A percentile compares a stretch with the other conserved stretches of the same genome.
These are phyloP conservation scores for Metschnikowia arizonensis DNA, from an alignment of 805 yeast genomes.

Conservation along the genomic window DNA sequence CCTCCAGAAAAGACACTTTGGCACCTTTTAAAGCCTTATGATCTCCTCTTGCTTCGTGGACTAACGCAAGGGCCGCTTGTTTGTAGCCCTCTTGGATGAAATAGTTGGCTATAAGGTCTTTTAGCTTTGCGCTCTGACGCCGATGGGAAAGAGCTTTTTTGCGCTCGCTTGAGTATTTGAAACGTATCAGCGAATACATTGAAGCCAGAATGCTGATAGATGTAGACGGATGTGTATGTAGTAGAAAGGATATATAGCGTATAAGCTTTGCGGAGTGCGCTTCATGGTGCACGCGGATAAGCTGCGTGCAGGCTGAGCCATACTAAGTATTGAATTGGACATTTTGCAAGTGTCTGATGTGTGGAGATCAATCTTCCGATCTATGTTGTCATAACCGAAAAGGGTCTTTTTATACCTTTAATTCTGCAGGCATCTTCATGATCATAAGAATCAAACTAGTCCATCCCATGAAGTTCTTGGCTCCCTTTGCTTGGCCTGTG, in stretches of 20 bases:
- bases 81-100: conserved; percentile 75
- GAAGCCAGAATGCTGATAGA: neutral
- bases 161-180: conserved; percentile 7
- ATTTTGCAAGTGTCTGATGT: no score
- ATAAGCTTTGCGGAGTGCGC: conserved; percentile 3
- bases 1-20: neutral
- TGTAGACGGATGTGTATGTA: neutral
- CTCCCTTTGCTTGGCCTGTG: conserved; percentile 74
- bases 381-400: no score
- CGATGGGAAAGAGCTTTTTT: conserved; percentile 16
- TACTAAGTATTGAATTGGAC: no score
- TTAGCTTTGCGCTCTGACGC: conserved; percentile 34
- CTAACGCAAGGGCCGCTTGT: conserved; percentile 58
- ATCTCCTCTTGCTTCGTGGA: conserved; percentile 46
- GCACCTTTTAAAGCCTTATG: neutral
- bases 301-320: conserved; percentile 1
- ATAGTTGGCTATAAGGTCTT: conserved; percentile 62
- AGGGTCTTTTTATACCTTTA: neutral
- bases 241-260: neutral
- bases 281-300: conserved; percentile 3
- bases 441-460: conserved; percentile 75
- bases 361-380: no score
- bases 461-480: conserved; percentile 93
- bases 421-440: conserved; percentile 73
- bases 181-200: conserved; percentile 10